Base-by-base conservation (phyloP, 1,139 yeast genomes). In the Kurtzmaniella quercitrusa region DNA sequence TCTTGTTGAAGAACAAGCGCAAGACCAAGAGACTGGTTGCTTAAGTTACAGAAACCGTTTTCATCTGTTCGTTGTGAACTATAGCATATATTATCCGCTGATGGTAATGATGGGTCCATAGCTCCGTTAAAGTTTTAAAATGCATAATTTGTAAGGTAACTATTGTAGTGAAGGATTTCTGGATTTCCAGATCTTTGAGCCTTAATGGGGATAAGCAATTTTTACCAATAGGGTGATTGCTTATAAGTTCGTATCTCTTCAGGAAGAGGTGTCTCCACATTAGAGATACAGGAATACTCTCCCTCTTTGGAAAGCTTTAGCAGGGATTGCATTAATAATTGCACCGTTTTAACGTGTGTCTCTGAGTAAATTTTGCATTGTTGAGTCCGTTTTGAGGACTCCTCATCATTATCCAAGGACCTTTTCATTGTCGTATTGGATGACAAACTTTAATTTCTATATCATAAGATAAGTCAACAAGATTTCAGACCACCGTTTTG, bases 1-100 rank as follows among this genome's bases (percentile, higher is more conserved):
- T 89, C 43, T 68, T 88, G 58, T 78, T 89, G 63, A 82, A 79
- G 63, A 84, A 84, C 80, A 86, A 82, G 72, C 81, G 80, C 65
- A 70, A 65, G 57, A 45, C 42, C 38, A 42, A 38, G 40, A 42
- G 36, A 35, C 32, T 17, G n/a, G 32, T 30, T 26, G 43, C 32
- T 30, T 41, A 28, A 36, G 11, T 16, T 22, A 19, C 12, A 26
- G 30, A 26, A 26, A 11, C 9, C 6, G n/a, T 12, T 26, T 26
- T 26, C 30, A 26, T 26, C 30, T 6, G 30, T 26, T 26, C 30
- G n/a, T 26, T 26, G 9, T 26, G 30, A 26, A 26, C 30, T 5
- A 26, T 26, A 26, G 30, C 30, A 26, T 26, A 26, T 26, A 26
- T 26, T 26, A 26, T 26, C 30, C 30, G 30, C 30, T 9, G 30